Evolutionary conservation across 495 filamentous ascomycete genomes (phyloP).

Genomic region (Rhypophila decipiens): DNA sequence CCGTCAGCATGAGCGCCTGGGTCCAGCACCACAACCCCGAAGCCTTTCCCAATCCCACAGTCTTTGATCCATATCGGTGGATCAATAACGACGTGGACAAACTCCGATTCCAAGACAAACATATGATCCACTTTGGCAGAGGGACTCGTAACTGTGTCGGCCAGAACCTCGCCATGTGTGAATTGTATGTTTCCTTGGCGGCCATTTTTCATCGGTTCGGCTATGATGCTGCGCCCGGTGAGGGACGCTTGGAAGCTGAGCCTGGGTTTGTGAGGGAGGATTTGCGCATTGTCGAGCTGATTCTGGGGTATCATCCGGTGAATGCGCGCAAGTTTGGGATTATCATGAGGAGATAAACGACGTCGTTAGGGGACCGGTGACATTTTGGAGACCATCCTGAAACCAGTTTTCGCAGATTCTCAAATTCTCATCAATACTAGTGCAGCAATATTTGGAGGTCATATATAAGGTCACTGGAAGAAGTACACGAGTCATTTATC

Average conservation of each 20-base stretch:
- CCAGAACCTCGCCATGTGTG: conserved; percentile 39
- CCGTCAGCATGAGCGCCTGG: conserved; percentile 15
- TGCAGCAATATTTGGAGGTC: too few species aligned
- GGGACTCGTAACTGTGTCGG: conserved; percentile 45
- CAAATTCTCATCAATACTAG: too few species aligned
- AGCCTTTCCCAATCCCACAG: conserved; percentile 31
- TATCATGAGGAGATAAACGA: conserved; percentile 1
- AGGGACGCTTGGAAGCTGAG: neutral
- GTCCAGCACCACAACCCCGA: conserved; percentile 32
- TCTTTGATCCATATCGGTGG: conserved; percentile 44
- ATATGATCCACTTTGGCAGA: conserved; percentile 38
- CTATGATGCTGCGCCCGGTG: too few species aligned
- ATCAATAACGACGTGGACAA: conserved; percentile 24
- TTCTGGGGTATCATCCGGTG: conserved; percentile 11
- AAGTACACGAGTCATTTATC: too few species aligned
- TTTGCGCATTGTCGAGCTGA: conserved; percentile 7
- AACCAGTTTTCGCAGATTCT: too few species aligned
- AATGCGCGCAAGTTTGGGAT: conserved; percentile 2
- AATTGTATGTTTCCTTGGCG: conserved; percentile 40
- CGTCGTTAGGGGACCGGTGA: too few species aligned
- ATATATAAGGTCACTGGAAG: too few species aligned
- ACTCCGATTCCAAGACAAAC: conserved; percentile 23
- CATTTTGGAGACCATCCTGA: too few species aligned
- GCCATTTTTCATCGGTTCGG: conserved; percentile 31
- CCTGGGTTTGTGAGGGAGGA: conserved; percentile 4